Evolutionary conservation across 2,329 filamentous ascomycete species (phyloP).

Genomic region (Chalaropsis ovoidea): DNA sequence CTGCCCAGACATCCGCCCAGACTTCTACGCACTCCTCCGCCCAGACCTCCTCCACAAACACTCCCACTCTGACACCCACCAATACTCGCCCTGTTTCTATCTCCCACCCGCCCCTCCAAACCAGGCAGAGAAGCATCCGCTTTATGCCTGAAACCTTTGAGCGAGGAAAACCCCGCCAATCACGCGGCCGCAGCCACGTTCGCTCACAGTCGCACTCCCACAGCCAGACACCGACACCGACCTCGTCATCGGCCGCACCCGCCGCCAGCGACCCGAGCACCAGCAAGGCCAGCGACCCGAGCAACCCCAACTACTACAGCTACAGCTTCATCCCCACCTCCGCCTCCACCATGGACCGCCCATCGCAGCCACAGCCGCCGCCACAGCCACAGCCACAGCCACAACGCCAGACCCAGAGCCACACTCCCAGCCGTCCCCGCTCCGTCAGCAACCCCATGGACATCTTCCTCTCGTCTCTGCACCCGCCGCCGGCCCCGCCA

Average conservation of each 20-base stretch:
- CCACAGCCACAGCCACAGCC: not conserved
- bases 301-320: not conserved
- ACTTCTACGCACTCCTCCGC: not conserved
- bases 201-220: slow-evolving; percentile 6
- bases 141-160: slow-evolving; percentile 7
- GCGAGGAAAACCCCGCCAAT: slow-evolving; percentile 4
- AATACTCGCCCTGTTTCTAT: not conserved
- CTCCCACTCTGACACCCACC: no score
- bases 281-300: not conserved
- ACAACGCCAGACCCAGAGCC: not conserved
- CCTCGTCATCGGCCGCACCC: not conserved
- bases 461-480: slow-evolving; percentile 6
- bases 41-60: not conserved
- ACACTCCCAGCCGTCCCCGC: not conserved
- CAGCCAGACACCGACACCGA: not conserved
- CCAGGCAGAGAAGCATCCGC: slow-evolving; percentile 6
- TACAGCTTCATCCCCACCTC: not conserved
- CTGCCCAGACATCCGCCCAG: not conserved
- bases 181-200: not conserved
- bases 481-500: not conserved
- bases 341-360: not conserved
- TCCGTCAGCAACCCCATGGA: slow-evolving; percentile 1
- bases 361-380: not conserved
- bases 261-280: not conserved
- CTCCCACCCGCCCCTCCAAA: not conserved